These are phyloP conservation scores for Tricholoma saponaceum DNA, from an alignment of 768 basidiomycete species.

Conservation along the genomic window DNA sequence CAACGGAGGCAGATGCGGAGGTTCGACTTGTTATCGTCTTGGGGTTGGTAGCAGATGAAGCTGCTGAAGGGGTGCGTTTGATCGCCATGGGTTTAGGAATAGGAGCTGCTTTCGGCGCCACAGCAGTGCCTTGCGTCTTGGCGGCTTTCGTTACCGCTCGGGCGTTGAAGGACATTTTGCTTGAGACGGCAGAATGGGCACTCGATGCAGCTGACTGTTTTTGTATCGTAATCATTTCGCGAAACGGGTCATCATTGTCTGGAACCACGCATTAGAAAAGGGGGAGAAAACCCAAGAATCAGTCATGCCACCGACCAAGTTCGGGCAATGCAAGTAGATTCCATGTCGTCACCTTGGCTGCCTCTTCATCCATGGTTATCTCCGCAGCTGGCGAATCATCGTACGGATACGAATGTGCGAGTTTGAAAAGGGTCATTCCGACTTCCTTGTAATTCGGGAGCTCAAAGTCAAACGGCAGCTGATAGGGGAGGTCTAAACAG, in stretches of 20 bases:
- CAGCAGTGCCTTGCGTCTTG: background rate
- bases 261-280: no score
- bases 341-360: slow-evolving; percentile 23
- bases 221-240: slow-evolving; percentile 1
- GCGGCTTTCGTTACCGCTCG: background rate
- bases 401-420: slow-evolving; percentile 28
- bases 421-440: slow-evolving; percentile 30
- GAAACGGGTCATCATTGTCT: slow-evolving; percentile 29
- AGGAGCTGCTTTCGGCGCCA: background rate
- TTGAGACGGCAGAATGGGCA: background rate
- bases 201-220: background rate
- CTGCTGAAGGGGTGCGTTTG: background rate
- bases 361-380: slow-evolving; percentile 20
- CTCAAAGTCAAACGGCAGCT: slow-evolving; percentile 41
- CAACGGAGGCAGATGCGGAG: slow-evolving; percentile 1
- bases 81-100: background rate
- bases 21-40: background rate
- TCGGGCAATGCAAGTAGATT: slow-evolving; percentile 24
- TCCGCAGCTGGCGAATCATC: slow-evolving; percentile 30
- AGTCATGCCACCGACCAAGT: slow-evolving; percentile 18
- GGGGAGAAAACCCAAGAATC: background rate
- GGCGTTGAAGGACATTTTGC: background rate
- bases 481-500: slow-evolving; percentile 35
- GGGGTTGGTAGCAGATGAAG: background rate
- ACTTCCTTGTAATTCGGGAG: slow-evolving; percentile 41